Percentiles rank a stretch among this genome's conserved stretches.
Evolutionary conservation across 2,329 filamentous ascomycete genomes (phyloP).

Genomic region (Emergomyces orientalis): DNA sequence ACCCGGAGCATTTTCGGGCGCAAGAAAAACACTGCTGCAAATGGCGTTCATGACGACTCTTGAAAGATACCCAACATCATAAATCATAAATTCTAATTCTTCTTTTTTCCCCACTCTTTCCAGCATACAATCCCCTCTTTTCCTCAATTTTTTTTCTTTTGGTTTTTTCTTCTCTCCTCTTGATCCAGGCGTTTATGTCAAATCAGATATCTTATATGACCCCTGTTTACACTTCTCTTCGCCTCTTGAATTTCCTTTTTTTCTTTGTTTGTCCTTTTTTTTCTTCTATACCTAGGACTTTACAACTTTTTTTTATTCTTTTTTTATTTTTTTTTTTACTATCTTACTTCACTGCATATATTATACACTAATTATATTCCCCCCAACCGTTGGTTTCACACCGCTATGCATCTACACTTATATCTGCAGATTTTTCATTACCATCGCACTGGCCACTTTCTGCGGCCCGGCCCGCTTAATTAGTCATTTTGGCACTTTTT

Average conservation of each 20-base stretch:
- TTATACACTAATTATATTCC: background rate
- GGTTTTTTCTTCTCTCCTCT: conserved; percentile 7
- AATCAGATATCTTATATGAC: conserved; percentile 10
- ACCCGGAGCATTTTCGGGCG: conserved; percentile 64
- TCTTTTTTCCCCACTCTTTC: conserved; percentile 10
- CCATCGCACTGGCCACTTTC: background rate
- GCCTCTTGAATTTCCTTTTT: conserved; percentile 7
- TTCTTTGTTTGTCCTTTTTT: background rate
- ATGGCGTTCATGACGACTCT: conserved; percentile 18
- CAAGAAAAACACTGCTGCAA: conserved; percentile 37
- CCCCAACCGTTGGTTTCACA: background rate
- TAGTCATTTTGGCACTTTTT: background rate
- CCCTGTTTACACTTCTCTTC: conserved; percentile 12
- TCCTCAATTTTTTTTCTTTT: conserved; percentile 11
- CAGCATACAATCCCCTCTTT: no score
- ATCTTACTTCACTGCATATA: background rate
- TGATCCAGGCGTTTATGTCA: conserved; percentile 11
- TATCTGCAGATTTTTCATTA: background rate
- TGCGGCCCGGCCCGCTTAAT: background rate
- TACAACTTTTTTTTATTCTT: background rate
- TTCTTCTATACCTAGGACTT: background rate
- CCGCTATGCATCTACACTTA: background rate
- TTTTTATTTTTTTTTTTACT: background rate
- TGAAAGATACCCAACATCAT: conserved; percentile 2
- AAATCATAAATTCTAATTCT: background rate